A percentile compares a stretch with the other conserved stretches of the same genome.
Conservation (phyloP, 2,329 filamentous ascomycete genomes). For the Sporothrix schenckii region DNA sequence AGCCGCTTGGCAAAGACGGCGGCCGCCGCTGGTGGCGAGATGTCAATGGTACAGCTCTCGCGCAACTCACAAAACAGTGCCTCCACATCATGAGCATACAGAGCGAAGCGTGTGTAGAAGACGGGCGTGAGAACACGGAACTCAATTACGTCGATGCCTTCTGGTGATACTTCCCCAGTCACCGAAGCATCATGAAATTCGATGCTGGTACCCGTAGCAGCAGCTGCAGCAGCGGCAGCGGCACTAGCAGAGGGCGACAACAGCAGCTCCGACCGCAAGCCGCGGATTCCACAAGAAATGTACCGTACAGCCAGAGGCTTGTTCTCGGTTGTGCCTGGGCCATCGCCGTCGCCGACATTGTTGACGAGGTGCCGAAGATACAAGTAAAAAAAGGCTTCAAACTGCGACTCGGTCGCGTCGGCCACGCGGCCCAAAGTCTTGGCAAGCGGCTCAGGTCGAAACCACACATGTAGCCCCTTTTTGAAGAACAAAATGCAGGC, state of each 20-base stretch:
- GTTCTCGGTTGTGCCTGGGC: too few species aligned
- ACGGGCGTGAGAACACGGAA: constrained; percentile 64
- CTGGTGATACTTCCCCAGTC: neutral
- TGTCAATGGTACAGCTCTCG: constrained; percentile 61
- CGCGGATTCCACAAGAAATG: constrained; percentile 53
- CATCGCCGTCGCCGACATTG: constrained; percentile 39
- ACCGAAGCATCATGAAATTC: neutral
- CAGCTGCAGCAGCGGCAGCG: constrained; percentile 23
- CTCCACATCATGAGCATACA: constrained; percentile 64
- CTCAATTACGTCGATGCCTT: constrained; percentile 48
- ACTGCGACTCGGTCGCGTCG: constrained; percentile 51
- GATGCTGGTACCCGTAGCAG: too few species aligned
- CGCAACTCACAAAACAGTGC: constrained; percentile 63
- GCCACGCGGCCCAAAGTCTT: constrained; percentile 59
- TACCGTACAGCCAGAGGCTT: constrained; percentile 55
- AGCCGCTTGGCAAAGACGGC: constrained; percentile 54
- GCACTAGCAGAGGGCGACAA: constrained; percentile 41
- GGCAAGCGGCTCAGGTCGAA: constrained; percentile 63
- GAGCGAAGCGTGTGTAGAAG: constrained; percentile 68
- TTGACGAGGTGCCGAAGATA: constrained; percentile 57
- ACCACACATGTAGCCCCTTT: constrained; percentile 64
- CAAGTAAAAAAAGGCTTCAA: constrained; percentile 53
- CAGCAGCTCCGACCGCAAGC: constrained; percentile 46
- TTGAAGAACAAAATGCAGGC: constrained; percentile 60
- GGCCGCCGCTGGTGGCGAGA: constrained; percentile 51